Conservation (phyloP, 352 stramenopile species). For the Phytophthora vignae region DNA sequence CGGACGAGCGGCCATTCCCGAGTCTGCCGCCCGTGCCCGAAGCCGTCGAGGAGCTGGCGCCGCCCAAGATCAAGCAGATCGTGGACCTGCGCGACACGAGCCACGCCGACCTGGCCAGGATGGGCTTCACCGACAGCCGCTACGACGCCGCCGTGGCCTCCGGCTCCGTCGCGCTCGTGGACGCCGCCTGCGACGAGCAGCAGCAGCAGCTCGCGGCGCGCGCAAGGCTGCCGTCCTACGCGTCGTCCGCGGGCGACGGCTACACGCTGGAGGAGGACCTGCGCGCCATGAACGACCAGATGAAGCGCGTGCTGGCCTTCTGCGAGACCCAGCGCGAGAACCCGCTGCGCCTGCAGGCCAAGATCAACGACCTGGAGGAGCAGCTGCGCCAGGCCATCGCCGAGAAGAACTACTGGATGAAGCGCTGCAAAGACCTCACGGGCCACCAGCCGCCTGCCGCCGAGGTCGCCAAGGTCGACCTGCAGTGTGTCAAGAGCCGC, state of each 20-base stretch:
- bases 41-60: slow-evolving; percentile 9
- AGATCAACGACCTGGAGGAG: slow-evolving; percentile 83
- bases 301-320: slow-evolving; percentile 84
- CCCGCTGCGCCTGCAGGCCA: slow-evolving; percentile 73
- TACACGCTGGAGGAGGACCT: slow-evolving; percentile 83
- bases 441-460: slow-evolving; percentile 48
- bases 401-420: slow-evolving; percentile 93
- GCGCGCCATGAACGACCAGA: slow-evolving; percentile 78
- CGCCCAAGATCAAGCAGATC: slow-evolving; percentile 25
- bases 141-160: slow-evolving; percentile 32
- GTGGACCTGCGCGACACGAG: slow-evolving; percentile 34
- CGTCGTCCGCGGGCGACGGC: slow-evolving; percentile 45
- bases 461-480: slow-evolving; percentile 39
- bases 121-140: slow-evolving; percentile 34
- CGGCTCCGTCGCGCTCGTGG: slow-evolving; percentile 31
- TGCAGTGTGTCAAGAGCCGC: slow-evolving; percentile 61
- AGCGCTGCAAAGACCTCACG: slow-evolving; percentile 80
- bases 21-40: slow-evolving; percentile 40
- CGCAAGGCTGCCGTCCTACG: slow-evolving; percentile 50
- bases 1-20: slow-evolving; percentile 29
- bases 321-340: slow-evolving; percentile 80
- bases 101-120: slow-evolving; percentile 26
- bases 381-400: slow-evolving; percentile 76
- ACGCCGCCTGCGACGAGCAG: slow-evolving; percentile 22
- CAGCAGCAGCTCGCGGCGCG: slow-evolving; percentile 25